Base-by-base conservation (phyloP, 257 asterid species). In the Plantago elongata region DNA sequence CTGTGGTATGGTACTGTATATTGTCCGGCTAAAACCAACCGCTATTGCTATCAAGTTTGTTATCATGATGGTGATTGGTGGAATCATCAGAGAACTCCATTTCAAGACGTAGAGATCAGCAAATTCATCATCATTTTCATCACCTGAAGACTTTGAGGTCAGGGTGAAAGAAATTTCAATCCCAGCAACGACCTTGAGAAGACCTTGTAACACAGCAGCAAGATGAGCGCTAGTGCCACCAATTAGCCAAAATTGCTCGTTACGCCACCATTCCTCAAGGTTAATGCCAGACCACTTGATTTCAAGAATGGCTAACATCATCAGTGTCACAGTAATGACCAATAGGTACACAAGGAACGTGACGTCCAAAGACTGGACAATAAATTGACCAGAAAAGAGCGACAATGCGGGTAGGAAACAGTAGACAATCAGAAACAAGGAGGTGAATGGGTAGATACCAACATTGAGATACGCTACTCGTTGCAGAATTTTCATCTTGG, bases 191-290 rank as follows among this genome's bases (percentile, higher is more conserved):
- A 89, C 97, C 55, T 89, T 89, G 0, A 89, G 83, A 5, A 89
- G 84, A 38, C 95, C 97, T 69, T 89, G 95, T 5, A 89, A 78
- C 11, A 89, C 97, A 9, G 95, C 97, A 7, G 95, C 94, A 34
- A 89, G 82, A 74, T 89, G 97, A 5, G 97, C 95, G 38, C 97
- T 89, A 0, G 97, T 89, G 16, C 97, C 95, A 8, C 97, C 91
- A 0, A 89, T 89, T 64, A 89, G 63, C 95, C 97, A 89, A 65
- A 89, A 89, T 34, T 89, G 97, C 74, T 89, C 97, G 13, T 89
- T 89, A 0, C 97, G 65, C 97, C 97, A 89, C 97, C 97, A 86
- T 49, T 89, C 97, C 71, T 89, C 95, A 30, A 89, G 22, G 7
- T 76, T 63, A 10, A 89, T 86, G 1, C 94, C 91, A 0, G 97